Conservation (phyloP, 345 rosid genomes). For the Gossypium australe region DNA sequence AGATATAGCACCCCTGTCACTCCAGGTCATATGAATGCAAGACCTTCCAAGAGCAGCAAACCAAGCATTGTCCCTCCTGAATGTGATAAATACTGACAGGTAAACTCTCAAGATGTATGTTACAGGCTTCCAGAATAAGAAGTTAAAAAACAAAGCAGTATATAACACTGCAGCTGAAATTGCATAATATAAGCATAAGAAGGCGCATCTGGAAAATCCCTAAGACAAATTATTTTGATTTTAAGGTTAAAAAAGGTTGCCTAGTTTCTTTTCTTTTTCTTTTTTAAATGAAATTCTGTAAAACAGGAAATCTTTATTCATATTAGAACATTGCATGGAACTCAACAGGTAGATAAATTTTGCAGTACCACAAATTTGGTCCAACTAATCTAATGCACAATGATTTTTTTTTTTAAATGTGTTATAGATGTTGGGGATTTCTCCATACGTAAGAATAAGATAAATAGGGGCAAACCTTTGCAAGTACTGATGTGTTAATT, state of each 20-base stretch:
- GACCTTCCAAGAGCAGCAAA: constrained; percentile 80
- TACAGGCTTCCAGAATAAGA: neutral
- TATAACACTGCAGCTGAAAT: neutral
- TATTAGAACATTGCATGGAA: neutral
- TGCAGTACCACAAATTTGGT: neutral
- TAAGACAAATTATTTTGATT: neutral
- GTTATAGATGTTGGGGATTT: neutral
- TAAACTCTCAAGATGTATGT: constrained; percentile 2
- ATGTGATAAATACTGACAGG: constrained; percentile 8
- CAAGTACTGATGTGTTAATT: constrained; percentile 74
- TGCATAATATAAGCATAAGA: neutral
- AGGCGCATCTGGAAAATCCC: neutral
- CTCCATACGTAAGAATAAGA: neutral
- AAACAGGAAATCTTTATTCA: neutral
- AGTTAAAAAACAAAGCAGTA: neutral
- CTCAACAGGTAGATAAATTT: neutral
- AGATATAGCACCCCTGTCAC: constrained; percentile 84
- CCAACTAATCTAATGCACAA: neutral
- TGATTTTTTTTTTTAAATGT: neutral
- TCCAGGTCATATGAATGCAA: constrained; percentile 95
- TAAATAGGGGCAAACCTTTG: constrained; percentile 39
- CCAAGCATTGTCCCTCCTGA: constrained; percentile 96
- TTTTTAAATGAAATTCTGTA: neutral
- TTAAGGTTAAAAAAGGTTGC: neutral
- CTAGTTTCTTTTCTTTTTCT: neutral